Conservation (phyloP, 1,139 yeast species). For the Kurtzmaniella natalensis region DNA sequence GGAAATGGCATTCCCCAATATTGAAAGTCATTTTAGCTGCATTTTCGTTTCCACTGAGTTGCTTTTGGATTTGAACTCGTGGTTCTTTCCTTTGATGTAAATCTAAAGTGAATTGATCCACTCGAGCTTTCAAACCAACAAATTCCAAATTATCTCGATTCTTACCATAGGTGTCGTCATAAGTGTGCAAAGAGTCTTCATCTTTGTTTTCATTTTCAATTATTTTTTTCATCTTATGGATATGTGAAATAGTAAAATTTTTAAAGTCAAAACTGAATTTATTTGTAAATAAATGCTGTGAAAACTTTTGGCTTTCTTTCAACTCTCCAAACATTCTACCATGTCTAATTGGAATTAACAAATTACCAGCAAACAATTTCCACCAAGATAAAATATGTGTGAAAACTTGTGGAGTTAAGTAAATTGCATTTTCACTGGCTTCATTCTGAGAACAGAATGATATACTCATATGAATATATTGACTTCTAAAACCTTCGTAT, state of each 20-base stretch:
- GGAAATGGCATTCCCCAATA: conserved; percentile 38
- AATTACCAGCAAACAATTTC: conserved; percentile 40
- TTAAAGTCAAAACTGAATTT: conserved; percentile 37
- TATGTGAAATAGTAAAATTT: conserved; percentile 38
- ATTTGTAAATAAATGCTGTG: conserved; percentile 39
- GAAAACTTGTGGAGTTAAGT: conserved; percentile 37
- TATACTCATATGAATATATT: conserved; percentile 39
- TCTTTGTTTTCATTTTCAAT: conserved; percentile 11
- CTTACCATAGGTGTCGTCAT: conserved; percentile 16
- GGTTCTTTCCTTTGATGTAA: conserved; percentile 46
- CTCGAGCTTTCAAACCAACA: conserved; percentile 39
- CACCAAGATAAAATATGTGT: conserved; percentile 43
- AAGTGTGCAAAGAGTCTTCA: neutral
- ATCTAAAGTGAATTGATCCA: conserved; percentile 38
- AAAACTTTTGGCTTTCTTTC: conserved; percentile 33
- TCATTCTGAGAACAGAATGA: conserved; percentile 52
- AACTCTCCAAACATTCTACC: conserved; percentile 38
- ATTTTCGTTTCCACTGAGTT: conserved; percentile 23
- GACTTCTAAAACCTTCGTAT: conserved; percentile 36
- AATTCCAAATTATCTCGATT: conserved; percentile 26
- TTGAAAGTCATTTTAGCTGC: conserved; percentile 43
- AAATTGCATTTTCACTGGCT: conserved; percentile 38
- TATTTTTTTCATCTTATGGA: conserved; percentile 19
- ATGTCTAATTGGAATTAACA: conserved; percentile 38
- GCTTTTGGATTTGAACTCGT: conserved; percentile 28